A percentile compares a stretch with the other conserved stretches of the same genome.
These are phyloP conservation scores for Breviolum minutum DNA, from an alignment of 73 alveolate genomes.

Conservation along the genomic window DNA sequence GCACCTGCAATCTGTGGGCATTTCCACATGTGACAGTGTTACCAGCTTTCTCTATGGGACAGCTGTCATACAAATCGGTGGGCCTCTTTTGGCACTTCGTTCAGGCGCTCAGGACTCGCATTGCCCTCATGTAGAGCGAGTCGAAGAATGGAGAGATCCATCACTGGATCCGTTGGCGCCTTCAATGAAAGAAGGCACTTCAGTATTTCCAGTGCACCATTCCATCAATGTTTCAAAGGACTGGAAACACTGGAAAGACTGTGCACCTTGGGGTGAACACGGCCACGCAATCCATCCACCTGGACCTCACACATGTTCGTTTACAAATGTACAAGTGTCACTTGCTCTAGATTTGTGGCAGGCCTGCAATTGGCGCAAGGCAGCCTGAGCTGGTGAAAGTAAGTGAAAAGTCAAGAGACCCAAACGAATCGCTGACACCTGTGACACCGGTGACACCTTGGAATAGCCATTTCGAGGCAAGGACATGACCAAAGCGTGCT, in stretches of 20 bases:
- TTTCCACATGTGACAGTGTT: not conserved
- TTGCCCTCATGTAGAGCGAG: slow-evolving; percentile 59
- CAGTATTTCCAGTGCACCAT: not conserved
- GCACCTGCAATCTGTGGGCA: not conserved
- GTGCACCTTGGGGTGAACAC: slow-evolving; percentile 52
- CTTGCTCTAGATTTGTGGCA: not conserved
- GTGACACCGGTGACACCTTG: not conserved
- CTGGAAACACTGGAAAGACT: not conserved
- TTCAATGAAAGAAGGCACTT: too few species aligned
- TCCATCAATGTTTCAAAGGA: not conserved
- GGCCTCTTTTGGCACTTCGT: slow-evolving; percentile 50
- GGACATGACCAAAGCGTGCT: slow-evolving; percentile 69
- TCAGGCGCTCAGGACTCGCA: slow-evolving; percentile 40
- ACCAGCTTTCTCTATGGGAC: not conserved
- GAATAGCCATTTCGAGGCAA: not conserved
- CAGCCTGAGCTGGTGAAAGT: slow-evolving; percentile 5
- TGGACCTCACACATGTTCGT: slow-evolving; percentile 20
- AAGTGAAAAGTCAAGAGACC: too few species aligned
- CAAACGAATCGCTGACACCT: too few species aligned
- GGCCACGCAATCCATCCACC: slow-evolving; percentile 72
- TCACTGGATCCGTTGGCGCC: slow-evolving; percentile 24
- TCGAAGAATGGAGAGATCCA: slow-evolving; percentile 76
- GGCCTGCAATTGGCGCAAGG: slow-evolving; percentile 85
- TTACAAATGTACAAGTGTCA: too few species aligned
- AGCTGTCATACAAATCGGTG: not conserved